These are phyloP conservation scores for Rhododendron mucronatum DNA, from an alignment of 148 eudicot species.

Conservation along the genomic window DNA sequence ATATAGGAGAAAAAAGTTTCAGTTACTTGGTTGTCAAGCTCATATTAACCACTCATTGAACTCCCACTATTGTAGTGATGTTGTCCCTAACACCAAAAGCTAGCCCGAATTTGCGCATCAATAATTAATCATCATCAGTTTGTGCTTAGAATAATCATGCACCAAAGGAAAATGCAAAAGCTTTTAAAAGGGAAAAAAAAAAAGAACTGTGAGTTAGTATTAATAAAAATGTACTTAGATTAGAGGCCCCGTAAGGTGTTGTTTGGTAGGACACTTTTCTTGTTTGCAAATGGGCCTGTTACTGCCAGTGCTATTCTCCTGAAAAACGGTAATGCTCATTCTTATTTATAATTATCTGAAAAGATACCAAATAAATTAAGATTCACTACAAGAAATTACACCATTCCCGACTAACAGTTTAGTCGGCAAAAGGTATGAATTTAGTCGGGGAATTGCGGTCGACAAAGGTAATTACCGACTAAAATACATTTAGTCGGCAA, in stretches of 20 bases:
- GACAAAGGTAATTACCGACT: too few species aligned
- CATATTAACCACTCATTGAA: not conserved
- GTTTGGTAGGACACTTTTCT: not conserved
- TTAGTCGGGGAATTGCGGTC: too few species aligned
- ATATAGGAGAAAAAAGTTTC: not conserved
- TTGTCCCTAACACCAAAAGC: conserved; percentile 1
- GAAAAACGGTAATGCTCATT: not conserved
- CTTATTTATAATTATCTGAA: not conserved
- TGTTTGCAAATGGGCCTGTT: not conserved
- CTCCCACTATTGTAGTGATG: not conserved
- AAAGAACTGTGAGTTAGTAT: not conserved
- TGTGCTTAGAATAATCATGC: not conserved
- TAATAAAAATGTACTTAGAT: not conserved
- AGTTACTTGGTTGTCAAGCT: not conserved
- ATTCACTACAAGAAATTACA: too few species aligned
- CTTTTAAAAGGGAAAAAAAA: not conserved
- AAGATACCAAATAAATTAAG: not conserved
- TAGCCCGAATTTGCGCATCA: not conserved
- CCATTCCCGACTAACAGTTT: too few species aligned
- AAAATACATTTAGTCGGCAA: too few species aligned
- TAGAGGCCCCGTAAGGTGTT: not conserved
- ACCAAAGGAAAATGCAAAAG: not conserved
- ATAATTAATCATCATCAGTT: not conserved
- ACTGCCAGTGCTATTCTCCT: not conserved
- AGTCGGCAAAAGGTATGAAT: too few species aligned